Base-by-base conservation (phyloP, 345 rosid genomes). In the Erucastrum elatum region DNA sequence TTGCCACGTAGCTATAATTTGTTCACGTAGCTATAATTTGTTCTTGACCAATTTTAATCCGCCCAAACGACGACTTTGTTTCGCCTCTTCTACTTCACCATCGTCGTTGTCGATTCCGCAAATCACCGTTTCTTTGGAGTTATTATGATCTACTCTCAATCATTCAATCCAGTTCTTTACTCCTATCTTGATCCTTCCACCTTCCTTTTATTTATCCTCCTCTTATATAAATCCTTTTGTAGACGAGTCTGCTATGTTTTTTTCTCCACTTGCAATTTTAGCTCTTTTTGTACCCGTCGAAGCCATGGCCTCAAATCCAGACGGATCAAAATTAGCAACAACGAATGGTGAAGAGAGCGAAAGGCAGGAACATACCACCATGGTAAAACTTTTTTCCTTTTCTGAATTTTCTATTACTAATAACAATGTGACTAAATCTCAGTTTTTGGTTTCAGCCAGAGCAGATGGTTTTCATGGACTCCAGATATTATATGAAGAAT, bases 391-490 rank as follows among this genome's bases (percentile, higher is more conserved):
- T 39, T 39, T 39, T 8, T 2, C 12, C 1, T 39, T 2, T 9
- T 2, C 3, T 9, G 12, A 9, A 39, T 8, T 39, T 39, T 39
- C 0, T 9, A 9, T 8, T 8, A 39, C 46, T 39, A 39, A 39
- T 39, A 39, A 39, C 9, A 39, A 39, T 39, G 46, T 39, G 46
- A 39, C 46, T 39, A 39, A 33, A 39, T 39, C 46, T 39, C 46
- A 8, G 46, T 9, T 39, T 39, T 39, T 39, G 46, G 46, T 39
- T 39, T 39, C 46, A 39, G 46, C 97, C 97, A 44, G 88, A 86
- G 70, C 84, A 87, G 82, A 94, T 91, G 98, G 97, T 94, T 72
- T 94, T 94, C 87, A 94, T 92, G 98, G 98, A 94, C 75, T 94
- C 90, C 77, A 86, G 98, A 88, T 90, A 91, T 81, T 85, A 85